Evolutionary conservation across 2,329 filamentous ascomycete species (phyloP), one percentile per base, ranked within the genome.

Genomic region (Xylariaceae sp.): DNA sequence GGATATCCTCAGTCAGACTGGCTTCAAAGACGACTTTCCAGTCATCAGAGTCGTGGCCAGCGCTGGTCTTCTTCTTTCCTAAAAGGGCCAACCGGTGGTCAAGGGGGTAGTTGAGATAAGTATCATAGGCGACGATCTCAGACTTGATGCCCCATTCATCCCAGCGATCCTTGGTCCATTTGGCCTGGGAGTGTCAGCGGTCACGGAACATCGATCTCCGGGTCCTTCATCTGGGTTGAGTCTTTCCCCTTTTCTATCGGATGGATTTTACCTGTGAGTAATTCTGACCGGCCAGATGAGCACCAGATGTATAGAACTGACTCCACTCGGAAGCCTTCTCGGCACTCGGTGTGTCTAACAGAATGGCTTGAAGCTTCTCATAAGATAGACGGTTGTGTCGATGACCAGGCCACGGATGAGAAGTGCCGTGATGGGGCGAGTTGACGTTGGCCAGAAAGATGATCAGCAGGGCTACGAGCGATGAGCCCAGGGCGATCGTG

Each of bases 221-320:
- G 18, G 11, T 13, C 13, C 50, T 23, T 45, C 5, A 4, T 8
- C 17, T 50, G 17, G 1, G 11, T 6, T 35, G 17, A 4, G 3
- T 9, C 49, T 6, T 8, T n/a, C 30, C 8, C 11, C 30, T 15
- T 13, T 51, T 23, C 49, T 18, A 18, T 39, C 39, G 51, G n/a
- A 42, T 17, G 34, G 35, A 39, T 7, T 68, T 60, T 72, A 79
- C 82, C 75, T 91, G 88, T 53, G 87, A 90, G 61, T 86, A 80
- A 71, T 93, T 94, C 75, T 88, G 86, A 17, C 90, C 89, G 0
- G 88, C 88, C 53, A 93, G 75, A 74, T 93, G 90, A 15, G 87
- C 81, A 0, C 90, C 90, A 0, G 86, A 77, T 0, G 89, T 89
- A 68, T 93, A 93, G 72, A 92, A 93, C 62, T 78, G 78, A 72